Percentiles rank a stretch among this genome's conserved stretches.
Conservation (phyloP, 352 stramenopile genomes). For the Elongisporangium anandrum region DNA sequence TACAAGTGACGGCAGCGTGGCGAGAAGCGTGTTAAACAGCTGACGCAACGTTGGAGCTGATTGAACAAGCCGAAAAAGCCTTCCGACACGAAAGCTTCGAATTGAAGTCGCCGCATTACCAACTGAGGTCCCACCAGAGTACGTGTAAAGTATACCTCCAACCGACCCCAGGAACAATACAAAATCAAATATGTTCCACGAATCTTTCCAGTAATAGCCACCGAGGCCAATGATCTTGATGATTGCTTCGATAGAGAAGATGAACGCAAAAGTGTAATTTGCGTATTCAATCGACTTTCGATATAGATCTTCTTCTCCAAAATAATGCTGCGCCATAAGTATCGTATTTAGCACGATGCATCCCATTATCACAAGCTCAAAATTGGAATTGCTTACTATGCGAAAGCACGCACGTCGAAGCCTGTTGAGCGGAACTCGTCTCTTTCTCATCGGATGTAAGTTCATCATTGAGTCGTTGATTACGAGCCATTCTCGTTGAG, state of each 20-base stretch:
- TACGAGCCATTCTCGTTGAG: slow-evolving; percentile 71
- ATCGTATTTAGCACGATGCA: slow-evolving; percentile 89
- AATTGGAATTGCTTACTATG: slow-evolving; percentile 40
- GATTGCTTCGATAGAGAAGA: slow-evolving; percentile 81
- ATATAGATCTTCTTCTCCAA: slow-evolving; percentile 75
- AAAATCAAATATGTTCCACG: slow-evolving; percentile 88
- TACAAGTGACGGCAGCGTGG: slow-evolving; percentile 76
- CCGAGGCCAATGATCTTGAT: slow-evolving; percentile 83
- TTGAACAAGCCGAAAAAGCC: slow-evolving; percentile 71
- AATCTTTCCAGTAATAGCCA: slow-evolving; percentile 72
- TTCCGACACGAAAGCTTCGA: slow-evolving; percentile 79
- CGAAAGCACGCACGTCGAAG: slow-evolving; percentile 29
- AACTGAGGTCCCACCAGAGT: slow-evolving; percentile 32
- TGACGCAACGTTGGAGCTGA: slow-evolving; percentile 71
- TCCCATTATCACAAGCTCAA: slow-evolving; percentile 73
- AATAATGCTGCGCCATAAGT: slow-evolving; percentile 81
- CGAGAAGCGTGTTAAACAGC: slow-evolving; percentile 87
- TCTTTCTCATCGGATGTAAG: slow-evolving; percentile 30
- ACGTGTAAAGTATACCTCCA: slow-evolving; percentile 46
- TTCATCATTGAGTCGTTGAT: slow-evolving; percentile 58
- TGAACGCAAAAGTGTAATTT: slow-evolving; percentile 78
- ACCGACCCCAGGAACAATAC: slow-evolving; percentile 43
- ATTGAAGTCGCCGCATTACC: slow-evolving; percentile 59
- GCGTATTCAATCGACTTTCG: slow-evolving; percentile 45
- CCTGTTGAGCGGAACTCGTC: slow-evolving; percentile 37